Evolutionary conservation across 2,329 filamentous ascomycete genomes (phyloP).

Genomic region (Whalleya microplaca): DNA sequence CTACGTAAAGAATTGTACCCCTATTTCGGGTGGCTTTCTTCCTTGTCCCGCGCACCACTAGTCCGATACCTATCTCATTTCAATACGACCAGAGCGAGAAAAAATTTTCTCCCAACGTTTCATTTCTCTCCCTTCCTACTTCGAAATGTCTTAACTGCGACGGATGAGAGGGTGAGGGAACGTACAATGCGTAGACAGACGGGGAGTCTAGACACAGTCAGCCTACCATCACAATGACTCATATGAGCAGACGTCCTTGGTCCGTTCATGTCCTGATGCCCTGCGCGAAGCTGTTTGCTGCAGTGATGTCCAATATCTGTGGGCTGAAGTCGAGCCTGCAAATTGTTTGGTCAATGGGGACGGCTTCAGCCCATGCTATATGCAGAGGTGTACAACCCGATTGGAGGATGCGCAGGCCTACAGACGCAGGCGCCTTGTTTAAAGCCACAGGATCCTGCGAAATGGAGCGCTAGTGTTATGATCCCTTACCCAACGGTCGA

Average conservation of each 20-base stretch:
- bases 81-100: slow-evolving; percentile 17
- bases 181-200: neutral
- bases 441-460: slow-evolving; percentile 16
- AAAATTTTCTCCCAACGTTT: slow-evolving; percentile 20
- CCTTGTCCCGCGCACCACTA: slow-evolving; percentile 13
- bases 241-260: slow-evolving; percentile 31
- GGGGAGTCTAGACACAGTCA: slow-evolving; percentile 11
- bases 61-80: slow-evolving; percentile 22
- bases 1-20: slow-evolving; percentile 23
- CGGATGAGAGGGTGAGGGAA: slow-evolving; percentile 9
- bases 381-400: slow-evolving; percentile 31
- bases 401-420: slow-evolving; percentile 26
- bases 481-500: slow-evolving; percentile 30
- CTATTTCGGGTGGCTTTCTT: slow-evolving; percentile 14
- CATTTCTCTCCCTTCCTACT: slow-evolving; percentile 18
- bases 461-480: slow-evolving; percentile 8
- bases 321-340: slow-evolving; percentile 30
- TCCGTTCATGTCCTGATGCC: slow-evolving; percentile 37
- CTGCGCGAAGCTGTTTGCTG: slow-evolving; percentile 32
- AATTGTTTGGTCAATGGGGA: slow-evolving; percentile 35
- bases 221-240: slow-evolving; percentile 31
- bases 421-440: slow-evolving; percentile 19
- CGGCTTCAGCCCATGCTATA: slow-evolving; percentile 28
- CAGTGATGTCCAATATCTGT: slow-evolving; percentile 39
- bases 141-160: neutral